Percentiles rank a stretch among this genome's conserved stretches.
These are phyloP conservation scores for Lophiotrema nucula DNA, from an alignment of 495 filamentous ascomycete genomes.

Conservation along the genomic window DNA sequence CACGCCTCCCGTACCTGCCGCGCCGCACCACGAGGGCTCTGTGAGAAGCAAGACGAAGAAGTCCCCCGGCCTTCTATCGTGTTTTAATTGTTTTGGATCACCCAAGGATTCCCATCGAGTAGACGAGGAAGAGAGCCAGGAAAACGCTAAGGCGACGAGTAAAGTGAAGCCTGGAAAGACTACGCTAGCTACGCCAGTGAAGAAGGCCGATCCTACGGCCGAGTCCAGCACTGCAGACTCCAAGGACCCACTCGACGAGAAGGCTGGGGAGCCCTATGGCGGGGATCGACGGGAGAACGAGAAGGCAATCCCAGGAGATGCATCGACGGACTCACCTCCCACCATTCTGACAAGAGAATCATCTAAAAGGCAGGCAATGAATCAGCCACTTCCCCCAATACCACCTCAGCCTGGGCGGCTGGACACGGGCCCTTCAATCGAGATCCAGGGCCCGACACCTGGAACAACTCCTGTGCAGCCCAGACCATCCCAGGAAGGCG, in stretches of 20 bases:
- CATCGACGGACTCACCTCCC: slow-evolving; percentile 30
- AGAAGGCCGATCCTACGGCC: slow-evolving; percentile 51
- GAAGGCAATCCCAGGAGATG: slow-evolving; percentile 31
- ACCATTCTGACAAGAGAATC: slow-evolving; percentile 23
- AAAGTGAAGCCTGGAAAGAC: slow-evolving; percentile 54
- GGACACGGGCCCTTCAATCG: slow-evolving; percentile 32
- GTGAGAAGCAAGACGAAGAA: slow-evolving; percentile 58
- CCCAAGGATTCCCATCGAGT: slow-evolving; percentile 62
- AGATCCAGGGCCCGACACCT: slow-evolving; percentile 41
- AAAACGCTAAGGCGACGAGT: slow-evolving; percentile 67
- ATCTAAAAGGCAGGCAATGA: slow-evolving; percentile 25
- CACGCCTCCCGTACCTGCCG: slow-evolving; percentile 41
- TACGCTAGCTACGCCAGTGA: slow-evolving; percentile 51
- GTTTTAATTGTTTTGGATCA: slow-evolving; percentile 74
- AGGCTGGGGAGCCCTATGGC: slow-evolving; percentile 39
- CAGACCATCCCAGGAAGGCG: slow-evolving; percentile 35
- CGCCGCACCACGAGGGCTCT: slow-evolving; percentile 38
- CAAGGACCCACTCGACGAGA: slow-evolving; percentile 58
- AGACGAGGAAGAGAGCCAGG: slow-evolving; percentile 57
- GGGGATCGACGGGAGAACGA: slow-evolving; percentile 29
- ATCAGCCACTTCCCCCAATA: slow-evolving; percentile 31
- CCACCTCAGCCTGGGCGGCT: slow-evolving; percentile 22
- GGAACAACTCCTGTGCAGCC: slow-evolving; percentile 34
- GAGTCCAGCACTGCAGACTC: slow-evolving; percentile 58
- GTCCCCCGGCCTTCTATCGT: slow-evolving; percentile 61